Conservation (phyloP, 192 early-diverging fungal species). For the Funneliformis mosseae region DNA sequence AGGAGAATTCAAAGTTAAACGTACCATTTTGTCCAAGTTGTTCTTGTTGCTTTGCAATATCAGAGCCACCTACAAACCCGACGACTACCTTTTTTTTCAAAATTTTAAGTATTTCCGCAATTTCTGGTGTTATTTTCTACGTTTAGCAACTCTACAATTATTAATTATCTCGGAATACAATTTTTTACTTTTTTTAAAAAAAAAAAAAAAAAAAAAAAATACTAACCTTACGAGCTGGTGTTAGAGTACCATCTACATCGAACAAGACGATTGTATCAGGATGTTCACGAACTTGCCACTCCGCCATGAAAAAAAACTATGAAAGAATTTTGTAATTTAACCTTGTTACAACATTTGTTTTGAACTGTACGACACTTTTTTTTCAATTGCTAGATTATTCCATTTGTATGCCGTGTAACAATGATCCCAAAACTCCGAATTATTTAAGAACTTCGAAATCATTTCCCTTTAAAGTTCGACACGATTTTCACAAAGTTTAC, state of each 20-base stretch:
- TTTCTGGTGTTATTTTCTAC: conserved; percentile 76
- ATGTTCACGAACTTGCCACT: conserved; percentile 54
- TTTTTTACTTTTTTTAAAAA: background rate
- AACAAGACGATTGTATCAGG: conserved; percentile 90
- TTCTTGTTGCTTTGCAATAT: conserved; percentile 92
- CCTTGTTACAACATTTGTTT: no score
- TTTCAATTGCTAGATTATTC: no score
- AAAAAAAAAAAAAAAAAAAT: background rate
- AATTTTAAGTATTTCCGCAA: conserved; percentile 72
- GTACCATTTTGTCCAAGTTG: conserved; percentile 86
- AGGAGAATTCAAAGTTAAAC: conserved; percentile 8
- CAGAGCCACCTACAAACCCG: conserved; percentile 97
- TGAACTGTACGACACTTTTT: no score
- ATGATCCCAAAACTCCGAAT: no score
- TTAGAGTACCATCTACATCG: conserved; percentile 97
- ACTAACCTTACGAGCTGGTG: conserved; percentile 88
- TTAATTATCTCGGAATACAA: background rate
- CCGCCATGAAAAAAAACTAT: background rate
- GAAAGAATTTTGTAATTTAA: no score
- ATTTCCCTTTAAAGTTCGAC: no score
- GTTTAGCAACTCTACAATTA: background rate
- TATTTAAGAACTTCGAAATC: no score
- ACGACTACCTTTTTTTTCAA: conserved; percentile 89
- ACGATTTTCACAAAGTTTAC: no score
- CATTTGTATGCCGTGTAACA: no score